These are phyloP conservation scores for Ajuga chamaepitys DNA, from an alignment of 257 asterid genomes.

Conservation along the genomic window DNA sequence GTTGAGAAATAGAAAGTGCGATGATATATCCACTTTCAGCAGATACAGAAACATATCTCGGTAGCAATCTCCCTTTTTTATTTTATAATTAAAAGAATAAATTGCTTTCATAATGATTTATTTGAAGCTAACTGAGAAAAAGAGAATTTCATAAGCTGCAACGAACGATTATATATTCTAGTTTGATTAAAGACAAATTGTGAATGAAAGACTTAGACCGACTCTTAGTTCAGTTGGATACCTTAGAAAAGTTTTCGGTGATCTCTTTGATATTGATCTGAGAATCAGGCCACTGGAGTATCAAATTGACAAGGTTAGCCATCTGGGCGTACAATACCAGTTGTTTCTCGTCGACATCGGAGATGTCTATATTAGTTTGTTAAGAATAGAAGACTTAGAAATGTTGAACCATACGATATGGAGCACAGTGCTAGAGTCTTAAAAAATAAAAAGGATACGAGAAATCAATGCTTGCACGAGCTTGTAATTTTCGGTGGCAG, in stretches of 20 bases:
- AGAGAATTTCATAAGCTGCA: neutral
- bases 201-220: neutral
- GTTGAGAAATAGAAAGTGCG: neutral
- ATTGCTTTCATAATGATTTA: neutral
- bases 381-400: conserved; percentile 25
- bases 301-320: conserved; percentile 83
- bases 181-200: neutral
- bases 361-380: conserved; percentile 50
- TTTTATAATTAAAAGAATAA: neutral
- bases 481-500: conserved; percentile 59
- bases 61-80: neutral
- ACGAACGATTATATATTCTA: neutral
- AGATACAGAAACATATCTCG: neutral
- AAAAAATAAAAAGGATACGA: conserved; percentile 63
- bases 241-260: conserved; percentile 77
- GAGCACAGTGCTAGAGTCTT: neutral
- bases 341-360: conserved; percentile 66
- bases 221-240: conserved; percentile 14
- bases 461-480: conserved; percentile 75
- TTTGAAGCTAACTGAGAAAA: neutral
- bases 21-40: neutral
- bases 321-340: conserved; percentile 84
- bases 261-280: conserved; percentile 75
- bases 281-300: conserved; percentile 65
- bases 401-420: neutral